Evolutionary conservation across 176 grass and related monocot genomes (phyloP).

Genomic region (Themeda triandra): DNA sequence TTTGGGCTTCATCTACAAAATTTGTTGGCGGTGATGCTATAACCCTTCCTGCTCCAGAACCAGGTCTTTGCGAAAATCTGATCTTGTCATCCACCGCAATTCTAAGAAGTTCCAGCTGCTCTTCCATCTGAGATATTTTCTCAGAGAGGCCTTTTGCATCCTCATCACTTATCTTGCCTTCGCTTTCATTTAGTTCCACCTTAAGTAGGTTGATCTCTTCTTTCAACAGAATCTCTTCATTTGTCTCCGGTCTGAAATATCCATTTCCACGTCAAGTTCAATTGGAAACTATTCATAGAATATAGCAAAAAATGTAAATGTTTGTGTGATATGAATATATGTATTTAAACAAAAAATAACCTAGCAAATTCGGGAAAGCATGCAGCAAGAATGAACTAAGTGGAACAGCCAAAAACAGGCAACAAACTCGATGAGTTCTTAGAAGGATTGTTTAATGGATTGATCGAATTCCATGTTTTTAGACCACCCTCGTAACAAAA

Average conservation of each 20-base stretch:
- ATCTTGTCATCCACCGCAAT: slow-evolving; percentile 42
- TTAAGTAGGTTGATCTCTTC: slow-evolving; percentile 41
- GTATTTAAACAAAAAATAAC: neutral
- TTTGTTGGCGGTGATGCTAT: neutral
- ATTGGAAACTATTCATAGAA: neutral
- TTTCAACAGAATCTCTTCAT: slow-evolving; percentile 41
- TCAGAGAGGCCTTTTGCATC: slow-evolving; percentile 22
- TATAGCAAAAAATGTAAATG: neutral
- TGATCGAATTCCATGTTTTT: neutral
- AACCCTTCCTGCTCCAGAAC: slow-evolving; percentile 50
- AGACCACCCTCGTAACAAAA: neutral
- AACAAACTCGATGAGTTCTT: neutral
- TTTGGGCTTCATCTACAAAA: slow-evolving; percentile 17
- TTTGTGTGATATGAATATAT: neutral
- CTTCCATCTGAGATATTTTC: slow-evolving; percentile 37
- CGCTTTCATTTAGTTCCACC: slow-evolving; percentile 24
- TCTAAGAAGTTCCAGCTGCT: slow-evolving; percentile 40
- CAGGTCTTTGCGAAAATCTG: slow-evolving; percentile 43
- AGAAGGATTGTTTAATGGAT: neutral
- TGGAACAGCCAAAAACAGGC: neutral
- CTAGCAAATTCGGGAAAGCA: neutral
- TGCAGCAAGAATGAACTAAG: neutral
- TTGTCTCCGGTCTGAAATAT: slow-evolving; percentile 38
- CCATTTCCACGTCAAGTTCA: neutral
- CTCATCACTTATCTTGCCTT: slow-evolving; percentile 35